These are phyloP conservation scores for Penicillium simplicissimum DNA, from an alignment of 495 filamentous ascomycete species.

Conservation along the genomic window DNA sequence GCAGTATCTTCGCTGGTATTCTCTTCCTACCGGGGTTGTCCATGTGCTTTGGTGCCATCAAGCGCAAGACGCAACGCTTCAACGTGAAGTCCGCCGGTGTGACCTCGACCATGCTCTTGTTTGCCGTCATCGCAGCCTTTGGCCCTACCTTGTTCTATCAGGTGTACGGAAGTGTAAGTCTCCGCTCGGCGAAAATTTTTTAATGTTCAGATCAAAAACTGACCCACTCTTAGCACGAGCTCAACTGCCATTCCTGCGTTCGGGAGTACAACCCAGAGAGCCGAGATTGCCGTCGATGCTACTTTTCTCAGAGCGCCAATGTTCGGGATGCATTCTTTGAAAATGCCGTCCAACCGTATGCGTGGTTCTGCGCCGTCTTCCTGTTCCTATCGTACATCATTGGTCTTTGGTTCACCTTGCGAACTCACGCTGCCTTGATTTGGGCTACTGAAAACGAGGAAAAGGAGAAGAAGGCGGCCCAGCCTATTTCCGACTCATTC, in stretches of 20 bases:
- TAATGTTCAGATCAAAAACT: slow-evolving; percentile 21
- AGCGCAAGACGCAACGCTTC: slow-evolving; percentile 97
- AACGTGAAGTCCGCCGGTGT: slow-evolving; percentile 97
- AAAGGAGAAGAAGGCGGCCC: slow-evolving; percentile 60
- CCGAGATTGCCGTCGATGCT: slow-evolving; percentile 86
- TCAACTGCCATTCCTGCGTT: slow-evolving; percentile 81
- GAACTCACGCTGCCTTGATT: slow-evolving; percentile 95
- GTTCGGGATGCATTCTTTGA: slow-evolving; percentile 84
- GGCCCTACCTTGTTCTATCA: slow-evolving; percentile 98
- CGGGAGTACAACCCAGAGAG: slow-evolving; percentile 44
- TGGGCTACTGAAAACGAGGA: slow-evolving; percentile 89
- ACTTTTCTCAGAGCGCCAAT: slow-evolving; percentile 86
- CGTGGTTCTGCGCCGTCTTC: slow-evolving; percentile 78
- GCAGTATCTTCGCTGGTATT: slow-evolving; percentile 96
- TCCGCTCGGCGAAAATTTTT: background rate
- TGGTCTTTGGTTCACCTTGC: slow-evolving; percentile 91
- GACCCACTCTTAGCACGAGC: slow-evolving; percentile 67
- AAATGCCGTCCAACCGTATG: slow-evolving; percentile 89
- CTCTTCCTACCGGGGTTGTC: slow-evolving; percentile 94
- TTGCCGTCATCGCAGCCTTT: slow-evolving; percentile 96
- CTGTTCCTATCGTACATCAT: slow-evolving; percentile 94
- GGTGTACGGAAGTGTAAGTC: slow-evolving; percentile 88
- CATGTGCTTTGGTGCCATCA: slow-evolving; percentile 98
- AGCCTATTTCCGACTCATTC: slow-evolving; percentile 38
- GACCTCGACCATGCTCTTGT: slow-evolving; percentile 97